Conservation (phyloP, 805 yeast species). For the Candida rishiriensis region DNA sequence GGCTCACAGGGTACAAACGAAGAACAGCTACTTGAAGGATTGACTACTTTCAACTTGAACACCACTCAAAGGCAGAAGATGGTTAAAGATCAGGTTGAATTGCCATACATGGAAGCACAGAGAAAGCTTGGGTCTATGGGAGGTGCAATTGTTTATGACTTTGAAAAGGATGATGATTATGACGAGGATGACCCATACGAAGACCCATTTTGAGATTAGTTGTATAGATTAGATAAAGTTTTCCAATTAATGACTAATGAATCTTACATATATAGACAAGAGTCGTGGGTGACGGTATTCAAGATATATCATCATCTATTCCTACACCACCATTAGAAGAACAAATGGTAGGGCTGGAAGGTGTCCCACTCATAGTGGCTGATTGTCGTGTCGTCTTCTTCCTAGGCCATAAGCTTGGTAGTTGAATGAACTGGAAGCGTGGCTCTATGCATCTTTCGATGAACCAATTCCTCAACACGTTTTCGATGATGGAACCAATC, state of each 20-base stretch:
- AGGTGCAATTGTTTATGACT: slow-evolving; percentile 94
- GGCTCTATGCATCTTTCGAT: slow-evolving; percentile 93
- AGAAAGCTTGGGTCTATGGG: slow-evolving; percentile 60
- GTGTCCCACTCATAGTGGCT: slow-evolving; percentile 2
- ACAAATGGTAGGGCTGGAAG: slow-evolving; percentile 2
- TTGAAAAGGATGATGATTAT: slow-evolving; percentile 94
- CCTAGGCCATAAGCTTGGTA: slow-evolving; percentile 88
- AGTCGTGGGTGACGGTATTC: slow-evolving; percentile 1
- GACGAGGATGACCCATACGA: slow-evolving; percentile 98
- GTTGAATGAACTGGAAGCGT: slow-evolving; percentile 73
- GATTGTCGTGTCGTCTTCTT: slow-evolving; percentile 50
- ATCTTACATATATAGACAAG: background rate
- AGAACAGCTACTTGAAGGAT: slow-evolving; percentile 54
- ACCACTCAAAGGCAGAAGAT: slow-evolving; percentile 70
- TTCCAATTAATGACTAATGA: too few relatives aligned
- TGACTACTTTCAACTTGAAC: slow-evolving; percentile 84
- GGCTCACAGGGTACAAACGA: slow-evolving; percentile 35
- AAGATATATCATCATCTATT: slow-evolving; percentile 13
- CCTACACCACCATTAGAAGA: background rate
- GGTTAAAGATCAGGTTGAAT: slow-evolving; percentile 79
- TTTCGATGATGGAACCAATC: slow-evolving; percentile 78
- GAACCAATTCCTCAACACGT: slow-evolving; percentile 80
- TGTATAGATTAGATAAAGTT: background rate
- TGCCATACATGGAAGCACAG: slow-evolving; percentile 92
- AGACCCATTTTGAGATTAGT: slow-evolving; percentile 67